Evolutionary conservation across 352 stramenopile genomes (phyloP).

Genomic region (Pythium brachiatum): DNA sequence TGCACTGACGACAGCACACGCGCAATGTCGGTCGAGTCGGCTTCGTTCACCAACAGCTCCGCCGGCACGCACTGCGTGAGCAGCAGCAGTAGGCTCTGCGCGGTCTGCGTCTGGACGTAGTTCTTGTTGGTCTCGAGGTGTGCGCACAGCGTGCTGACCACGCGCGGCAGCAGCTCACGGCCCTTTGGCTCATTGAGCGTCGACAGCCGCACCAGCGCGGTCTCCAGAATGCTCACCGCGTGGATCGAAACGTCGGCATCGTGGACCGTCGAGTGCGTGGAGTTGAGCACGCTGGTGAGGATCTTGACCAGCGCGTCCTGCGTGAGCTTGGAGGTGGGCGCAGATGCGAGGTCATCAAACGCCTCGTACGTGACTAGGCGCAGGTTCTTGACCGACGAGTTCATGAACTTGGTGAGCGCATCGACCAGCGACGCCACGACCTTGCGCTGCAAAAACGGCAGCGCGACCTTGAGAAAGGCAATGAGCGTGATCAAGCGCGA

Average conservation of each 20-base stretch:
- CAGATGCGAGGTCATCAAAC: conserved; percentile 55
- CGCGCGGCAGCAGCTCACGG: conserved; percentile 68
- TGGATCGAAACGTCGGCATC: conserved; percentile 61
- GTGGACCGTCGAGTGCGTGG: conserved; percentile 57
- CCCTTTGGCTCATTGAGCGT: conserved; percentile 50
- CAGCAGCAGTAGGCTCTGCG: conserved; percentile 61
- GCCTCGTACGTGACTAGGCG: conserved; percentile 77
- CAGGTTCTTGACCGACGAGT: conserved; percentile 74
- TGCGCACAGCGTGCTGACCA: conserved; percentile 68
- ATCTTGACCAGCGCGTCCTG: conserved; percentile 67
- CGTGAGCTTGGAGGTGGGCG: conserved; percentile 55
- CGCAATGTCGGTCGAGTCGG: conserved; percentile 54
- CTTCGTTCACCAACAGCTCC: conserved; percentile 50
- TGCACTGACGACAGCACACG: conserved; percentile 75
- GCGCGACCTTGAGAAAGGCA: conserved; percentile 71
- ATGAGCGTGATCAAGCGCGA: conserved; percentile 74
- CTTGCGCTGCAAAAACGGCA: conserved; percentile 79
- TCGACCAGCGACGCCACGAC: conserved; percentile 77
- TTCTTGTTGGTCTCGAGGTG: conserved; percentile 64
- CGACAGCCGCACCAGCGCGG: conserved; percentile 62
- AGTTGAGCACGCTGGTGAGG: conserved; percentile 56
- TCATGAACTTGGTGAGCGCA: conserved; percentile 66
- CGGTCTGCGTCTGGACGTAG: conserved; percentile 59
- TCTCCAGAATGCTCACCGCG: conserved; percentile 63
- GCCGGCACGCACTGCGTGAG: conserved; percentile 58